These are phyloP conservation scores for Warburgia ugandensis DNA, from an alignment of 164 flowering plant species.

Conservation along the genomic window DNA sequence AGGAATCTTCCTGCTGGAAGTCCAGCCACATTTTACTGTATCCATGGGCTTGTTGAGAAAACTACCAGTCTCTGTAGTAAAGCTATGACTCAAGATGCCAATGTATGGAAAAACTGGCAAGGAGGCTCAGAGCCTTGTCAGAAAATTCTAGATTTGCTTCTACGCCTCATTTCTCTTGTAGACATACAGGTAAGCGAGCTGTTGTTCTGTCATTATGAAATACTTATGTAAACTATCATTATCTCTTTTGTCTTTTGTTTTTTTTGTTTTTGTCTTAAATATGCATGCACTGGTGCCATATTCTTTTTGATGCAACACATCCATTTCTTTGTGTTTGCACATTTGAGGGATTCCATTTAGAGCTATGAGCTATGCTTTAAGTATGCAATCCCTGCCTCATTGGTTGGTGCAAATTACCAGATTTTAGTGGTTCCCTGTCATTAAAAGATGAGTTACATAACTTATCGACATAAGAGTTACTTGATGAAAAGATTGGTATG, in stretches of 20 bases:
- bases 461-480: not conserved
- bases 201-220: not conserved
- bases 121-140: conserved; percentile 62
- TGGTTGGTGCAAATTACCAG: not conserved
- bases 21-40: conserved; percentile 69
- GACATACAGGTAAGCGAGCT: conserved; percentile 70
- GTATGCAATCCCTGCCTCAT: not conserved
- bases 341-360: too few relatives aligned
- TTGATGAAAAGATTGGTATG: not conserved
- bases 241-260: conserved; percentile 21
- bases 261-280: not conserved
- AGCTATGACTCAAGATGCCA: conserved; percentile 24
- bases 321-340: too few relatives aligned
- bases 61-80: conserved; percentile 44
- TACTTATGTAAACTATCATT: not conserved
- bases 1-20: conserved; percentile 93
- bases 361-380: not conserved
- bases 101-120: conserved; percentile 59
- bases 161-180: conserved; percentile 63
- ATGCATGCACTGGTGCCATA: not conserved
- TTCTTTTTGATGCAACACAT: too few relatives aligned
- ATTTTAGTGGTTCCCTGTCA: not conserved
- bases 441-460: not conserved
- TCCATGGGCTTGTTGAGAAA: conserved; percentile 62
- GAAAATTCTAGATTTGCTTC: conserved; percentile 61